These are phyloP conservation scores for Pseudonitzschia multistriata DNA, from an alignment of 108 stramenopile genomes.

Conservation along the genomic window DNA sequence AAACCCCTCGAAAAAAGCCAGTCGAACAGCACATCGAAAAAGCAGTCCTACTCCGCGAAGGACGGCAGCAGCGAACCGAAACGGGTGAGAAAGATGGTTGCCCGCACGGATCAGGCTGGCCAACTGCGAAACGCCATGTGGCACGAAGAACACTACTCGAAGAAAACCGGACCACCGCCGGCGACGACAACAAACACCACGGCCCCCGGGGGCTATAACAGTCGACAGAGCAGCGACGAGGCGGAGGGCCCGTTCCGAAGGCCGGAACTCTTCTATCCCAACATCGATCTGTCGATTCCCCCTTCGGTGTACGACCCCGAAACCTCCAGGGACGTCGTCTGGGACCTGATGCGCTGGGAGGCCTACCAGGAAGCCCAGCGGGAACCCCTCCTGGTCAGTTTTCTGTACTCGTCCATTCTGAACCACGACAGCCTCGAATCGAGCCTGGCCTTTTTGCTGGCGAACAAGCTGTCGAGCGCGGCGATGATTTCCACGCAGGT, in stretches of 20 bases:
- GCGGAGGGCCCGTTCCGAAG: constrained; percentile 10
- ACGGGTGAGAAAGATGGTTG: constrained; percentile 30
- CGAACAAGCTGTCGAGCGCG: constrained; percentile 65
- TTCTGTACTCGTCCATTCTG: constrained; percentile 80
- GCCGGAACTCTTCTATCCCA: constrained; percentile 41
- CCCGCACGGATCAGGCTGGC: constrained; percentile 32
- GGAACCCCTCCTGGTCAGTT: constrained; percentile 83
- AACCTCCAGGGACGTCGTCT: constrained; percentile 48
- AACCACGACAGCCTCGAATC: constrained; percentile 81
- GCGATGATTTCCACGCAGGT: constrained; percentile 76
- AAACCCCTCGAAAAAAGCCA: not conserved
- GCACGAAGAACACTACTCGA: constrained; percentile 53
- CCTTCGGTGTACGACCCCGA: constrained; percentile 46
- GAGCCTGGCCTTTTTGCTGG: constrained; percentile 79
- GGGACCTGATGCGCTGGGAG: constrained; percentile 70
- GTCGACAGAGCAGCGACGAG: not conserved
- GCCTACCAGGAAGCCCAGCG: constrained; percentile 64
- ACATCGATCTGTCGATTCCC: constrained; percentile 68
- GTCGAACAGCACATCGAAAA: constrained; percentile 1
- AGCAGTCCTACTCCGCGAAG: not conserved
- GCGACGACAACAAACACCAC: not conserved
- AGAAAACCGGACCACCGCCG: not conserved
- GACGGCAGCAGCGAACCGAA: not conserved
- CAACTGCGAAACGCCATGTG: constrained; percentile 50
- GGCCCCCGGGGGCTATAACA: not conserved